Percentiles rank a stretch among this genome's conserved stretches.
phyloP scores from a whole-genome alignment of 2,329 filamentous ascomycete genomes.

The Microdochium nivale region DNA sequence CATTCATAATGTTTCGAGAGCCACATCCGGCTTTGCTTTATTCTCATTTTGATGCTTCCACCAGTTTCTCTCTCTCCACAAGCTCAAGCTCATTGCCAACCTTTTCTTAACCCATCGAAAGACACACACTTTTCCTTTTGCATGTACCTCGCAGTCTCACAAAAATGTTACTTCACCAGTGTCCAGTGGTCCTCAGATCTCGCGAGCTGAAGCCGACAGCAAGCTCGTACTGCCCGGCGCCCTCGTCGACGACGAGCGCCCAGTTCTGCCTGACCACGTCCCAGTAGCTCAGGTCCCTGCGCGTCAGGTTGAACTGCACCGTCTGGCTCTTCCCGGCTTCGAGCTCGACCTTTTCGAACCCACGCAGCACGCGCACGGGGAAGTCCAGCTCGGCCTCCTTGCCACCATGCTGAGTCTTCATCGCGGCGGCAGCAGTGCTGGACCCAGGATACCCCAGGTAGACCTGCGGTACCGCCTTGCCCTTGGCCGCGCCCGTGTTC shows the following conservation, averaged over 20 bases:
- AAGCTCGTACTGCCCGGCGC: constrained; percentile 28
- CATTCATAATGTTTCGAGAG: not conserved
- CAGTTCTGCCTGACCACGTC: constrained; percentile 60
- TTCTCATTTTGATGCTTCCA: no score
- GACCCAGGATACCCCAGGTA: constrained; percentile 33
- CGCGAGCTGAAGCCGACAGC: constrained; percentile 26
- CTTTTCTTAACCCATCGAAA: no score
- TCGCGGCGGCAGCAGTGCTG: constrained; percentile 6
- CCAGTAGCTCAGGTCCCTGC: constrained; percentile 69
- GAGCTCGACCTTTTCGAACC: constrained; percentile 62
- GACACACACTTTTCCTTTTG: no score
- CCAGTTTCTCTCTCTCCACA: no score
- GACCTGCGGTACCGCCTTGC: constrained; percentile 37
- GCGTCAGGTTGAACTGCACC: constrained; percentile 51
- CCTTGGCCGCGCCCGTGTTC: constrained; percentile 39
- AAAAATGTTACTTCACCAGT: not conserved
- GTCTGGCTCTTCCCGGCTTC: constrained; percentile 40
- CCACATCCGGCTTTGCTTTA: no score
- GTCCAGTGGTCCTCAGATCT: constrained; percentile 8
- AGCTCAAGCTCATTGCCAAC: no score
- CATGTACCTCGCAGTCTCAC: not conserved
- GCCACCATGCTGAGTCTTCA: not conserved
- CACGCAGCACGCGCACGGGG: constrained; percentile 58
- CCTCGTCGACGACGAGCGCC: constrained; percentile 48
- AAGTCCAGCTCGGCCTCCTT: constrained; percentile 40